Percentiles rank a stretch among this genome's conserved stretches.
phyloP scores from a whole-genome alignment of 2,329 filamentous ascomycete species.

The Drechslerella coelobrocha region DNA sequence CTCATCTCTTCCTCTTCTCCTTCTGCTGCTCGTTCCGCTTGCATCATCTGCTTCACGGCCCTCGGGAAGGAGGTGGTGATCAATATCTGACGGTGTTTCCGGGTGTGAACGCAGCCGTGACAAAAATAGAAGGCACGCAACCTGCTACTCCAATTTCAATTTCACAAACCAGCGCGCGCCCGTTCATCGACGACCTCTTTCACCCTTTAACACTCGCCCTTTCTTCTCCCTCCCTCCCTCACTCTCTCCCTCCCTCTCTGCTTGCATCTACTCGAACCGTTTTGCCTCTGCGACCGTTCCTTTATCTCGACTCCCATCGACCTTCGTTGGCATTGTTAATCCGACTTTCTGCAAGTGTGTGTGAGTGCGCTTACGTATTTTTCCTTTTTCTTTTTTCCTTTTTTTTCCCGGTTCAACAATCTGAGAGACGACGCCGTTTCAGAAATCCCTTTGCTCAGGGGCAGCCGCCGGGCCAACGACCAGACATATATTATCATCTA shows the following conservation, averaged over 20 bases:
- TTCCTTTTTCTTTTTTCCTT: constrained; percentile 10
- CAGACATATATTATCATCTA: too few species aligned
- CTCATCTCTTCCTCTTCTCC: constrained; percentile 8
- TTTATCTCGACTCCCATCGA: neutral
- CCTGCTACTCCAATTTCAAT: neutral
- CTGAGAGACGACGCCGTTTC: too few species aligned
- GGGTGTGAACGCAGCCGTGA: constrained; percentile 34
- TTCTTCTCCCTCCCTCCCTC: neutral
- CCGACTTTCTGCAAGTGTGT: constrained; percentile 22
- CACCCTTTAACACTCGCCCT: too few species aligned
- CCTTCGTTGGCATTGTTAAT: constrained; percentile 4
- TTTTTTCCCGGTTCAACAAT: too few species aligned
- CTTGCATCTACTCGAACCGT: too few species aligned
- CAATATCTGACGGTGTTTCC: constrained; percentile 19
- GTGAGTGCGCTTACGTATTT: constrained; percentile 32
- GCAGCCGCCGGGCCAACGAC: too few species aligned
- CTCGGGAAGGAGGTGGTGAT: neutral
- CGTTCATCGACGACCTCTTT: too few species aligned
- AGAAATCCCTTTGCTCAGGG: too few species aligned
- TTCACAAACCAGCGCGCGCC: too few species aligned
- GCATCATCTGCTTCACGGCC: neutral
- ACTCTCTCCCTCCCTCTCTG: neutral
- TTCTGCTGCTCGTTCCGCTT: neutral
- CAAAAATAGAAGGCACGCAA: constrained; percentile 32
- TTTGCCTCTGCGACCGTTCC: neutral